Evolutionary conservation across 176 grass and related monocot genomes (phyloP), one percentile per base, ranked within the genome.

Genomic region (Tillandsia leiboldiana): DNA sequence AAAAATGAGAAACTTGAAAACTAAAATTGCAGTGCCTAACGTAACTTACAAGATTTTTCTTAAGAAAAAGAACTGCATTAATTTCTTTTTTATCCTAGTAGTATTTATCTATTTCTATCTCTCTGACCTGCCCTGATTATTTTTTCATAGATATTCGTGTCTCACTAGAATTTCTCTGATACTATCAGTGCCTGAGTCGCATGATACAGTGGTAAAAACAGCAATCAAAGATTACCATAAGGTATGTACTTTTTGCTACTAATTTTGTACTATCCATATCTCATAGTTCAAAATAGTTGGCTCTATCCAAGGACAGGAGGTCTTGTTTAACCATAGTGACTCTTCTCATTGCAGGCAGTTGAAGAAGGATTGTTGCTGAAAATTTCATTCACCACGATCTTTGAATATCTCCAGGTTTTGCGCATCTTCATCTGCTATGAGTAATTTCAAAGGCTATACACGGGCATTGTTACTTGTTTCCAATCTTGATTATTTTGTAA

Each of bases 371-470:
- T 85, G 50, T 78, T 96, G 83, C 88, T 96, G 73, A 96, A 96
- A 89, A 22, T 96, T 71, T 74, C 88, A 51, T 96, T 96, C 81
- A 92, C 92, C 17, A 91, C 88, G 22, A 92, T 96, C 69, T 96
- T 96, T 74, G 92, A 96, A 69, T 96, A 96, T 75, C 88, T 96
- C 72, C 92, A 96, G 92, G 92, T 96, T 83, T 75, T 59, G 54
- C 54, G 22, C 8, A 59, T 59, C 20, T 42, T 17, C 20, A 59
- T 18, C 54, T 59, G n/a, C 54, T 59, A 59, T 14, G 54, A 59
- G 9, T 59, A 59, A 22, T 42, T 42, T 42, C 33, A 42, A 7
- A 42, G 33, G 33, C 33, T 42, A 42, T 1, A 42, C 33, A 42
- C 7, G 33, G 33, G 33, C 33, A 42, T 42, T 42, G 7, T 42